Evolutionary conservation across 2,329 filamentous ascomycete genomes (phyloP), one percentile per base, ranked within the genome.

Genomic region (Phialemonium atrogriseum): DNA sequence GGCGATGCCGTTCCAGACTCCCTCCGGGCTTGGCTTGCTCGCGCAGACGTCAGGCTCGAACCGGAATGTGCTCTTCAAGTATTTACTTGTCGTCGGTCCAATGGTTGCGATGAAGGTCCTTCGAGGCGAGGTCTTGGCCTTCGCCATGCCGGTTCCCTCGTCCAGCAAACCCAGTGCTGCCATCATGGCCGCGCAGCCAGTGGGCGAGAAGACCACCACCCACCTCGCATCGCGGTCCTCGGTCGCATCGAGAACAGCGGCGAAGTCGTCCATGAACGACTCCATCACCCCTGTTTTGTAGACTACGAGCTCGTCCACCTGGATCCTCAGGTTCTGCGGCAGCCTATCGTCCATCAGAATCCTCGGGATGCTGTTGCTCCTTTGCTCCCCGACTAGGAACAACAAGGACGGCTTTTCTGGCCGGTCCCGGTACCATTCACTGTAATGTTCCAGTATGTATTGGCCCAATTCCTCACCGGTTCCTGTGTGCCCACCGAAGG

Each of bases 381-480:
- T 73, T 51, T 88, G 84, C 52, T 95, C 89, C 13, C 91, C 91
- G 0, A 94, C 87, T 10, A 93, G 70, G 54, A 96, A 98, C 1
- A 96, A 61, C 5, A 96, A 55, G 0, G 81, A 71, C 1, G 75
- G 77, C 45, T 76, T 75, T 10, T 43, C 46, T 9, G 51, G 29
- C 30, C 55, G 50, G 22, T 52, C 52, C 21, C 49, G 40, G 41
- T 74, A 68, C 64, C 66, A 70, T 30, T 59, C 48, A 15, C 47
- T 73, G 50, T 94, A 94, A 51, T 94, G 82, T 3, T 77, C 59
- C 5, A 94, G 65, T 33, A 98, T 95, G 49, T 80, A 82, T 5
- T 69, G 60, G 0, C 87, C 81, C 17, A 98, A 70, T 3, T 72
- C 75, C 42, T 89, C 84, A 18, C 89, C 91, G 43, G 81, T 94